These are phyloP conservation scores for Neofusicoccum parvum DNA, from an alignment of 2,329 filamentous ascomycete genomes.

Conservation along the genomic window DNA sequence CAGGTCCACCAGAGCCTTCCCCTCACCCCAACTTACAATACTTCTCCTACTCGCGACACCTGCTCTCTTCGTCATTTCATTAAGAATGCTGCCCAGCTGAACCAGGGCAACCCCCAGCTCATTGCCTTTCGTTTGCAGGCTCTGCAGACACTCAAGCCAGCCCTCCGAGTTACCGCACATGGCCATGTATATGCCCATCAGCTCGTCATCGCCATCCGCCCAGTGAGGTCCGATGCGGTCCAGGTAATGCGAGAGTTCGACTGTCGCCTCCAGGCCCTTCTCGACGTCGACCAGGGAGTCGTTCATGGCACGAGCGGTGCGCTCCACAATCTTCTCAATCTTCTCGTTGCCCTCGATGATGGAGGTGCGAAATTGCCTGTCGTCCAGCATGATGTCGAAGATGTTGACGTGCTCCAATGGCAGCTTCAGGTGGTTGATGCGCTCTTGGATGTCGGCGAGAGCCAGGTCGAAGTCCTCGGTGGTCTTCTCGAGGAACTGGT, in stretches of 20 bases:
- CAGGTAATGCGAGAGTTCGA: slow-evolving; percentile 77
- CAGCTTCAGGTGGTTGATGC: slow-evolving; percentile 77
- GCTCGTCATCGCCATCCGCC: slow-evolving; percentile 60
- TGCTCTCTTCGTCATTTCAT: slow-evolving; percentile 83
- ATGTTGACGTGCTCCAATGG: slow-evolving; percentile 80
- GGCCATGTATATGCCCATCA: slow-evolving; percentile 76
- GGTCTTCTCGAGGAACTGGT: slow-evolving; percentile 83
- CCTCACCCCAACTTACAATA: slow-evolving; percentile 57
- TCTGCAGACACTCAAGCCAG: slow-evolving; percentile 80
- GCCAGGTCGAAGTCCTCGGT: slow-evolving; percentile 83
- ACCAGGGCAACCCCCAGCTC: slow-evolving; percentile 70
- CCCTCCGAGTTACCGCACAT: slow-evolving; percentile 94
- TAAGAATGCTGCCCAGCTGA: slow-evolving; percentile 74
- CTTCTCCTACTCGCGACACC: slow-evolving; percentile 79
- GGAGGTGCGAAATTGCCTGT: slow-evolving; percentile 77
- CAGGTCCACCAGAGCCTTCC: neutral
- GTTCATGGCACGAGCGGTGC: slow-evolving; percentile 74
- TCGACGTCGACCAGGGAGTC: slow-evolving; percentile 78
- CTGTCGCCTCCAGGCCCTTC: slow-evolving; percentile 74
- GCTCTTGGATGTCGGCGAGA: slow-evolving; percentile 74
- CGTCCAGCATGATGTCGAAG: slow-evolving; percentile 86
- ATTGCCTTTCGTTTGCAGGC: slow-evolving; percentile 72
- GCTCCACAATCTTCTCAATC: slow-evolving; percentile 85
- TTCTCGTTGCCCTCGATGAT: slow-evolving; percentile 86
- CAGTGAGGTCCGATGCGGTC: slow-evolving; percentile 63